Base-by-base conservation (phyloP, 495 filamentous ascomycete species). In the Hypoxylon perforatum region DNA sequence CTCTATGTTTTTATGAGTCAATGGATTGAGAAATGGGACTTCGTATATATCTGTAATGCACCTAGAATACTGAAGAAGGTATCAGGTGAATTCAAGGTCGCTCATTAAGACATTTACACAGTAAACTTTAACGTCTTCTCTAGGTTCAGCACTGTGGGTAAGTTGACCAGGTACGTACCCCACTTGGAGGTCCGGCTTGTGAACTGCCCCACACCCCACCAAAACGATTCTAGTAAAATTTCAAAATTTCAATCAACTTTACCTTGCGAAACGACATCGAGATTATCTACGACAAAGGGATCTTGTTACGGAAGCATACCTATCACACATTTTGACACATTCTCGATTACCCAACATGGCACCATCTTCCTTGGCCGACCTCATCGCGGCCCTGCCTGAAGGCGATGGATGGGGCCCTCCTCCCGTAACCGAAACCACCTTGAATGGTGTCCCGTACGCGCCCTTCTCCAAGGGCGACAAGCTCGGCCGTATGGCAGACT, bases 401-500 rank as follows among this genome's bases (percentile, higher is more conserved):
- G 80, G 82, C 61, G 88, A 87, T 65, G 91, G 91, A 70, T 99
- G 95, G 95, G 95, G 95, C 33, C 95, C 95, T 56, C 79, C 91
- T 54, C 85, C 88, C 52, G 87, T 92, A 22, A 85, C 79, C 62
- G 92, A 97, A 71, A 95, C 92, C 55, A 94, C 90, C 55, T 84
- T 99, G 60, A 87, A 94, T 72, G 95, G 96, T 73, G 93, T 98
- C 30, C 95, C 95, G 3, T 99, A 97, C 69, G 94, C 94, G 48
- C 94, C 96, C 45, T 99, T 93, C 82, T 97, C 93, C 61, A 99
- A 99, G 83, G 92, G 92, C 69, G 95, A 99, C 84, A 99, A 98
- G 84, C 82, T 99, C 23, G 95, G 96, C 54, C 93, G 95, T 67
- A 99, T 99, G 95, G 95, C 95, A 17, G 95, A 99, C 80, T 99